These are phyloP conservation scores for Cutaneotrichosporon dermatis DNA, from an alignment of 1,284 basidiomycete species.

Conservation along the genomic window DNA sequence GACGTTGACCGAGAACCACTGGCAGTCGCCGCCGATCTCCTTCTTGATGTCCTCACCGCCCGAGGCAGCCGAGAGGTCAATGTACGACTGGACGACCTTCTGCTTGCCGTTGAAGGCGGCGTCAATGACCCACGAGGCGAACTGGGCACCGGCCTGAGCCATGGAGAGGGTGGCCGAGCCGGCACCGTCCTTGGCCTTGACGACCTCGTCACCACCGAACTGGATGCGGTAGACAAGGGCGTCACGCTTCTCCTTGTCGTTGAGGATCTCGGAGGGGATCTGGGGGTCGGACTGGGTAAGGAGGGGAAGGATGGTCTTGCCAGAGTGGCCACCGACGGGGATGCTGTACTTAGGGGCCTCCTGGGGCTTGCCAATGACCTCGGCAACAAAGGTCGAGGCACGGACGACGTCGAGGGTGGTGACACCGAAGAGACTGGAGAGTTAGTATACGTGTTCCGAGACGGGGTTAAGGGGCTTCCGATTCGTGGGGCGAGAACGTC, in stretches of 20 bases:
- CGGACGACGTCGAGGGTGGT: slow-evolving; percentile 97
- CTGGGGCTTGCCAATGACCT: slow-evolving; percentile 64
- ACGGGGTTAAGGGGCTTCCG: too few relatives aligned
- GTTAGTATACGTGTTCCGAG: too few relatives aligned
- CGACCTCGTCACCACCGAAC: slow-evolving; percentile 80
- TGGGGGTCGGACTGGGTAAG: slow-evolving; percentile 67
- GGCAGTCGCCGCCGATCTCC: slow-evolving; percentile 54
- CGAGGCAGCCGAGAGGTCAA: slow-evolving; percentile 61
- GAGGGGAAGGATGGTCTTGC: slow-evolving; percentile 91
- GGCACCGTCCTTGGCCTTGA: slow-evolving; percentile 63
- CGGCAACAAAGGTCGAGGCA: slow-evolving; percentile 82
- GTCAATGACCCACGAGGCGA: slow-evolving; percentile 73
- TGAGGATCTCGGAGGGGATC: slow-evolving; percentile 41
- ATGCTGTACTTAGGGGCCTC: slow-evolving; percentile 61
- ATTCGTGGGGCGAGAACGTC: too few relatives aligned
- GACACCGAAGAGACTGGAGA: slow-evolving; percentile 62
- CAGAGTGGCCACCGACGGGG: slow-evolving; percentile 95
- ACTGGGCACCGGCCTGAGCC: slow-evolving; percentile 91
- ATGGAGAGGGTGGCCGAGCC: slow-evolving; percentile 87
- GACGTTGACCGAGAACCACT: slow-evolving; percentile 86
- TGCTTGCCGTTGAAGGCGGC: slow-evolving; percentile 78
- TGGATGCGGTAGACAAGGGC: slow-evolving; percentile 82
- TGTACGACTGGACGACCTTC: slow-evolving; percentile 78
- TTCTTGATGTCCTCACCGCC: slow-evolving; percentile 48
- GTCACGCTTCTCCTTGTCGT: slow-evolving; percentile 58